A percentile compares a stretch with the other conserved stretches of the same genome.
These are phyloP conservation scores for Psilocybe sp. DNA, from an alignment of 768 basidiomycete species.

Conservation along the genomic window DNA sequence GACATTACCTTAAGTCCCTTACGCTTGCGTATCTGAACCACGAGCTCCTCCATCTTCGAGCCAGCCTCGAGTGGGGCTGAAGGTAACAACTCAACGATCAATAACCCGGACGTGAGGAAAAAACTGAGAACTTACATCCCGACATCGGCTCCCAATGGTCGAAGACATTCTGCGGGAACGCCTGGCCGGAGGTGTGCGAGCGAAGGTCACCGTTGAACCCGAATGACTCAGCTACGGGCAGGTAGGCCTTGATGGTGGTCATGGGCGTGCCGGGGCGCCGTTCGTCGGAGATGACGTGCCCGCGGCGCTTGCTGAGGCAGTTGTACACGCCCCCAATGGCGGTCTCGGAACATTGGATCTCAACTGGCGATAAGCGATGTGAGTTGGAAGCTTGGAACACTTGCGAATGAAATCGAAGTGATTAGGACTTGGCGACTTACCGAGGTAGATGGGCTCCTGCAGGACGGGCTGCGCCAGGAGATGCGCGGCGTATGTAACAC, in stretches of 20 bases:
- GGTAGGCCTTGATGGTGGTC: conserved; percentile 98
- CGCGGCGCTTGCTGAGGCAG: conserved; percentile 92
- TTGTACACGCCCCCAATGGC: conserved; percentile 98
- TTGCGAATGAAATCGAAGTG: no score
- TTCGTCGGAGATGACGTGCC: conserved; percentile 97
- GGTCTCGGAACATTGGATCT: conserved; percentile 97
- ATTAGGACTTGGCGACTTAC: no score
- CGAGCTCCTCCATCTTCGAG: conserved; percentile 85
- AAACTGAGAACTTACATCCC: conserved; percentile 53
- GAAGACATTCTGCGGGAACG: conserved; percentile 95
- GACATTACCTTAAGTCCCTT: conserved; percentile 78
- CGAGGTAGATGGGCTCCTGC: conserved; percentile 95
- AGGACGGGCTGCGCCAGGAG: conserved; percentile 85
- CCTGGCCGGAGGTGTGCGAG: conserved; percentile 90
- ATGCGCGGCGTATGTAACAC: conserved; percentile 92
- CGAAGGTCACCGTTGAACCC: conserved; percentile 98
- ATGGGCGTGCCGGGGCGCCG: conserved; percentile 97
- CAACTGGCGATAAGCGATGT: no score
- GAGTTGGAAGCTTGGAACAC: no score
- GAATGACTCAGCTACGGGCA: conserved; percentile 89
- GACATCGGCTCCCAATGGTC: conserved; percentile 90
- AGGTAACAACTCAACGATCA: no score
- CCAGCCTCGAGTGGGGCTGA: conserved; percentile 89
- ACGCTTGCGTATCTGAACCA: conserved; percentile 77
- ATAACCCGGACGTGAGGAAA: no score